phyloP scores from a whole-genome alignment of 2,329 filamentous ascomycete species.

The Colletotrichum ledebouriae region DNA sequence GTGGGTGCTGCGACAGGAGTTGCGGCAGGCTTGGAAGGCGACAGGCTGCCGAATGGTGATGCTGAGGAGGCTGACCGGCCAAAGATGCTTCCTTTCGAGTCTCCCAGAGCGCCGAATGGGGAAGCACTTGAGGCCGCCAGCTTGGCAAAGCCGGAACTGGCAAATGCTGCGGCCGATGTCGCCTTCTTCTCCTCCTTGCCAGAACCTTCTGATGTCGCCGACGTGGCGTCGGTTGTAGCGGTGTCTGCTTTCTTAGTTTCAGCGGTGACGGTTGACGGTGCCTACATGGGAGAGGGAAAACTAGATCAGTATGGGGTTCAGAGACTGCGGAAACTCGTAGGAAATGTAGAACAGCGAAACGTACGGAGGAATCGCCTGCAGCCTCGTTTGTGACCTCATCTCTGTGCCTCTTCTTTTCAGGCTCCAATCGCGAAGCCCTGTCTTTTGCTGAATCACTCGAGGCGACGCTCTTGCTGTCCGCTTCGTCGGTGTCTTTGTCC shows the following conservation, averaged over 20 bases:
- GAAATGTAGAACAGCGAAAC: not conserved
- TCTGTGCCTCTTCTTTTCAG: conserved; percentile 75
- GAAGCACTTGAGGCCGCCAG: conserved; percentile 73
- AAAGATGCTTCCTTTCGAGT: conserved; percentile 64
- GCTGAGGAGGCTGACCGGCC: conserved; percentile 42
- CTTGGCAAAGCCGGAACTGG: conserved; percentile 76
- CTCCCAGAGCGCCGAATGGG: conserved; percentile 71
- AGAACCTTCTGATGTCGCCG: conserved; percentile 37
- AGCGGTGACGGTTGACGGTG: conserved; percentile 19
- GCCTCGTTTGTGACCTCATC: conserved; percentile 58
- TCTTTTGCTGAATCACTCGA: conserved; percentile 62
- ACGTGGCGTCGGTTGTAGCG: conserved; percentile 47
- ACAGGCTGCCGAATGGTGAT: conserved; percentile 52
- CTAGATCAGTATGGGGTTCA: conserved; percentile 12
- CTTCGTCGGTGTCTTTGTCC: conserved; percentile 57
- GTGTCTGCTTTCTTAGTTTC: conserved; percentile 2
- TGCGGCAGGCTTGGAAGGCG: conserved; percentile 46
- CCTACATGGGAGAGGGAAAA: conserved; percentile 4
- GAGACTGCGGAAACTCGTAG: not conserved
- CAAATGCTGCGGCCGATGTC: conserved; percentile 74
- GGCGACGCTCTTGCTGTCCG: conserved; percentile 58
- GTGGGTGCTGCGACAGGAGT: conserved; percentile 56
- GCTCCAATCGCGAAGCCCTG: conserved; percentile 63
- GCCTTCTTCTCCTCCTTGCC: conserved; percentile 44
- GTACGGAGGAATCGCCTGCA: conserved; percentile 21